These are phyloP conservation scores for Kernera saxatilis DNA, from an alignment of 345 rosid genomes.

Conservation along the genomic window DNA sequence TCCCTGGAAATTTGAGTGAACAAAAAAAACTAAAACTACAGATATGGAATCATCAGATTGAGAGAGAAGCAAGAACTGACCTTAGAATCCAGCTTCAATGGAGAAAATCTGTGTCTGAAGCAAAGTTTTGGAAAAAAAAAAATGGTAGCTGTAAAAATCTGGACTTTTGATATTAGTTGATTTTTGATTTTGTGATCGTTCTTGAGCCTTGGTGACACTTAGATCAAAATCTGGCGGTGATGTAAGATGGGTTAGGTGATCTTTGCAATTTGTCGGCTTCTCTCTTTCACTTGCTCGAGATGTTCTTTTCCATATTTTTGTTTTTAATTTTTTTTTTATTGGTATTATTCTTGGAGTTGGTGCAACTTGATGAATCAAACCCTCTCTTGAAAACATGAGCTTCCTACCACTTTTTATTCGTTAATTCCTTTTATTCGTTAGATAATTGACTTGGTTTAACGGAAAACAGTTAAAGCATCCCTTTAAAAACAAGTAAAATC, in stretches of 20 bases:
- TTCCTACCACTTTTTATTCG: slow-evolving; percentile 15
- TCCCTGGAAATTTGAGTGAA: neutral
- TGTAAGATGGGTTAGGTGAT: slow-evolving; percentile 24
- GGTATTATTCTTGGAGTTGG: neutral
- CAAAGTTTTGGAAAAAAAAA: neutral
- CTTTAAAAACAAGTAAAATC: slow-evolving; percentile 23
- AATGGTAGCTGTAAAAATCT: neutral
- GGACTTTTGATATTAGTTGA: neutral
- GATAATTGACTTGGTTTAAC: slow-evolving; percentile 4
- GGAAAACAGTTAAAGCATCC: slow-evolving; percentile 18
- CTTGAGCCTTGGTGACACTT: neutral
- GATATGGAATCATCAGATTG: neutral
- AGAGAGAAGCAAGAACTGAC: slow-evolving; percentile 23
- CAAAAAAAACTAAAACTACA: neutral
- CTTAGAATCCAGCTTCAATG: slow-evolving; percentile 24
- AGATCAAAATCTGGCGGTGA: neutral
- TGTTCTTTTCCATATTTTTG: neutral
- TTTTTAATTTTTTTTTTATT: neutral
- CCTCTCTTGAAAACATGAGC: slow-evolving; percentile 24
- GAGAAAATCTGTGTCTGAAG: neutral
- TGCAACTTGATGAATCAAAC: slow-evolving; percentile 18
- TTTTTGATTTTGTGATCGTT: neutral
- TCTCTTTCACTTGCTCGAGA: slow-evolving; percentile 5
- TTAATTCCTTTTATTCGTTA: neutral
- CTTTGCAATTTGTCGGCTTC: slow-evolving; percentile 26